Evolutionary conservation across 257 asterid genomes (phyloP), one percentile per base, ranked within the genome.

Genomic region (Fraxinus americana): DNA sequence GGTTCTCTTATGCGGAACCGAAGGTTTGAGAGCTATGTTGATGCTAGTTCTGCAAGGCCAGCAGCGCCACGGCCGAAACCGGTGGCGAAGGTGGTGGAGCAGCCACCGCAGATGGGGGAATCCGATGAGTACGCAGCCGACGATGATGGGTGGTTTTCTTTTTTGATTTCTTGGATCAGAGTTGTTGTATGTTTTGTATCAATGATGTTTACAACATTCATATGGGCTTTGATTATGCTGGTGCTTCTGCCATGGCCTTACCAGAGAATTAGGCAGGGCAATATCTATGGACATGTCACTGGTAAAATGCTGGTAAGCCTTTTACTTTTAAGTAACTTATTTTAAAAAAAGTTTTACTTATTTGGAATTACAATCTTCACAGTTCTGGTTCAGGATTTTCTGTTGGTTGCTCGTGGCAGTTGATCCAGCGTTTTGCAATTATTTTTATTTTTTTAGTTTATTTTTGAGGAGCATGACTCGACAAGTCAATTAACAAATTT

Each of bases 221-320:
- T 83, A 10, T 87, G 89, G 91, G 81, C 85, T 13, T 36, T 85
- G 71, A 83, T 87, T 66, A 85, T 85, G 89, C 54, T 87, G 79
- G 13, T 85, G 72, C 87, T 87, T 72, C 75, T 87, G 11, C 91
- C 87, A 10, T 87, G 91, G 88, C 89, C 91, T 17, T 79, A 85
- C 67, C 87, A 80, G 82, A 81, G 91, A 78, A 81, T 85, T 48
- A 83, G 86, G 66, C 88, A 87, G 70, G 88, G 91, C 61, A 87
- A 87, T 52, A 79, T 85, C 70, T 85, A 81, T 69, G 91, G 89
- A 25, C 89, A 85, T 73, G 81, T 85, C 36, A 78, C 89, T n/a
- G 91, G 88, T 7, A 81, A 75, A 85, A 65, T 85, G 82, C 7
- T 85, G 88, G 91, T 87, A 74, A 78, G 83, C 61, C 41, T 1